phyloP scores from a whole-genome alignment of 2,329 filamentous ascomycete species.

The Monilinia aucupariae region DNA sequence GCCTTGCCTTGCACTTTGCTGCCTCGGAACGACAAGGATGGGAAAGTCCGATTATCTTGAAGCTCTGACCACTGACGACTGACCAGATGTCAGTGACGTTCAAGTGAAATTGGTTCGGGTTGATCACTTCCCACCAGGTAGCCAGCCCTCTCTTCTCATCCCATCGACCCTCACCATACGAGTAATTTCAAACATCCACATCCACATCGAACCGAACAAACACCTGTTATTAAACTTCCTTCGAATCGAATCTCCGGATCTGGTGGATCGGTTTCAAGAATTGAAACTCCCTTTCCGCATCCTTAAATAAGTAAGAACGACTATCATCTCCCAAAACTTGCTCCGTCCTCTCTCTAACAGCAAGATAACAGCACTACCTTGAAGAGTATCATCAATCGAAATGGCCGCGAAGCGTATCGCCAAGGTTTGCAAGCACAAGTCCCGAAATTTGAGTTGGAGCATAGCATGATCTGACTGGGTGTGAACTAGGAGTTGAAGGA shows the following conservation, averaged over 20 bases:
- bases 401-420: constrained; percentile 33
- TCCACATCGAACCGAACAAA: not conserved
- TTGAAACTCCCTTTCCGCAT: not conserved
- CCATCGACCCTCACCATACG: not conserved
- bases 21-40: constrained; percentile 4
- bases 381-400: constrained; percentile 14
- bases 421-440: constrained; percentile 22
- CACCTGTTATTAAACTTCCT: too few relatives aligned
- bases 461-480: constrained; percentile 8
- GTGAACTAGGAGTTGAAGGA: constrained; percentile 53
- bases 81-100: too few relatives aligned
- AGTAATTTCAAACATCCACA: not conserved
- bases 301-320: not conserved
- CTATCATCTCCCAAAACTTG: not conserved
- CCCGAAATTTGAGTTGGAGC: not conserved
- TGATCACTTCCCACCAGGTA: not conserved
- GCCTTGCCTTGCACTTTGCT: constrained; percentile 5
- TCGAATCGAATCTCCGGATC: not conserved
- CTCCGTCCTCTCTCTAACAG: not conserved
- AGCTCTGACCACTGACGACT: too few relatives aligned
- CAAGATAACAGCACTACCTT: not conserved
- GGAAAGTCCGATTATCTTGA: too few relatives aligned
- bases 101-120: not conserved
- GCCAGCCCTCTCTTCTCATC: not conserved
- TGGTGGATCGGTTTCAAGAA: not conserved